Base-by-base conservation (phyloP, 305 asterid species). In the Fraxinus sp. region DNA sequence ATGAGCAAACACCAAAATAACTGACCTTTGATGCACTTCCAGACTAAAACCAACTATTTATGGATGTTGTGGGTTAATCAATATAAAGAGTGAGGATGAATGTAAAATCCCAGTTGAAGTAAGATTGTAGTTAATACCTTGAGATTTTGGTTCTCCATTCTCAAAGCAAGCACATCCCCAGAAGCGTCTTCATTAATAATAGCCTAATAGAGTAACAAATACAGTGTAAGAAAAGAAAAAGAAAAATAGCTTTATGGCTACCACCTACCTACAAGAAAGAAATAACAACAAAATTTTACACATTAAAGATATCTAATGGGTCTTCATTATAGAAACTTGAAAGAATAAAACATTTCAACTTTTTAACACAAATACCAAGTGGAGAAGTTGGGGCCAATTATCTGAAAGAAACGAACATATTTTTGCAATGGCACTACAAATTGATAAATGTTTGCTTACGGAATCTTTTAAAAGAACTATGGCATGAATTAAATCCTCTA, bases 151-250 rank as follows among this genome's bases (percentile, higher is more conserved):
- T 92, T 94, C 91, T 95, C 98, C 66, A 92, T 89, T 91, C 95
- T 91, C 96, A 95, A 83, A 41, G 97, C 98, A 86, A 95, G 90
- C 84, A 95, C 95, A 80, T 95, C 98, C 78, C 99, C 98, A 80
- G 98, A 95, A 82, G 99, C 97, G 79, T 93, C 99, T 87, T 96
- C 99, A 77, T 96, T 96, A 70, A 96, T 90, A 83, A 96, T 92
- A 83, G 99, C 99, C 99, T 96, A 86, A 78, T 55, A 80, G 79
- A 83, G 79, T 68, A 83, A 83, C 77, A 79, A 41, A 62, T 82
- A 26, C 75, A 71, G 84, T 79, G 78, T 81, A 49, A 80, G 78
- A 16, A 28, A 22, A 80, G 82, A 76, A 70, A 76, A 70, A 2
- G 24, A 80, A 49, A 80, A 78, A 28, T 68, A 83, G 70, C 77